Conservation (phyloP, 2,329 filamentous ascomycete genomes). For the Davidsoniella virescens region DNA sequence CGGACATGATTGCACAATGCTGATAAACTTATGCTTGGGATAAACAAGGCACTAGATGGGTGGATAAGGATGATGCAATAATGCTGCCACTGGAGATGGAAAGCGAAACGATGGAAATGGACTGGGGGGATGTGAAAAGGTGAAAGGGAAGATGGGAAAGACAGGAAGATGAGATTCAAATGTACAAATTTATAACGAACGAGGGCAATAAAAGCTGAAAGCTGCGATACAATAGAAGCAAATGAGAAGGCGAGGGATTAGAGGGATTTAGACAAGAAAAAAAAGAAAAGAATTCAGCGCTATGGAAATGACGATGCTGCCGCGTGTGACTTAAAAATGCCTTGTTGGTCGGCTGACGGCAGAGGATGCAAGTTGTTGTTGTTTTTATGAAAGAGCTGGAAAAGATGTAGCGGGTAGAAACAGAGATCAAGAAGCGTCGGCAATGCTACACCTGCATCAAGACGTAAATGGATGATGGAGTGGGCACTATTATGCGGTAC, state of each 20-base stretch:
- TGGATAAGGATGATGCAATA: not conserved
- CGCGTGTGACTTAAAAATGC: not conserved
- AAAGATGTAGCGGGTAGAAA: not conserved
- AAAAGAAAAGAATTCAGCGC: not conserved
- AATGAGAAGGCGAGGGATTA: not conserved
- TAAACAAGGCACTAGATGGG: no score
- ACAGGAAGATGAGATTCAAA: not conserved
- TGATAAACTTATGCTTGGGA: no score
- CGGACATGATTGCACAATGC: conserved; percentile 8
- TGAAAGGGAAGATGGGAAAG: not conserved
- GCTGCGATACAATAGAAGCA: not conserved
- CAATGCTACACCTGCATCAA: no score
- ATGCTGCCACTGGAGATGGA: not conserved
- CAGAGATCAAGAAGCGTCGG: not conserved
- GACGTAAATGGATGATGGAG: no score
- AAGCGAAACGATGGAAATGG: not conserved
- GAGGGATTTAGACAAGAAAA: not conserved
- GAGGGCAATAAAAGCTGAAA: not conserved
- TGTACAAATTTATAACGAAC: no score
- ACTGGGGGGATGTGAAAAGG: not conserved
- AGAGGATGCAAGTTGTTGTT: no score
- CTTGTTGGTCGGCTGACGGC: no score
- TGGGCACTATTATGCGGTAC: no score
- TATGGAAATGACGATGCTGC: not conserved
- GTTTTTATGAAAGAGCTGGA: not conserved